Percentiles rank a stretch among this genome's conserved stretches.
Evolutionary conservation across 2,329 filamentous ascomycete genomes (phyloP).

Genomic region (Cladobotryum protrusum): DNA sequence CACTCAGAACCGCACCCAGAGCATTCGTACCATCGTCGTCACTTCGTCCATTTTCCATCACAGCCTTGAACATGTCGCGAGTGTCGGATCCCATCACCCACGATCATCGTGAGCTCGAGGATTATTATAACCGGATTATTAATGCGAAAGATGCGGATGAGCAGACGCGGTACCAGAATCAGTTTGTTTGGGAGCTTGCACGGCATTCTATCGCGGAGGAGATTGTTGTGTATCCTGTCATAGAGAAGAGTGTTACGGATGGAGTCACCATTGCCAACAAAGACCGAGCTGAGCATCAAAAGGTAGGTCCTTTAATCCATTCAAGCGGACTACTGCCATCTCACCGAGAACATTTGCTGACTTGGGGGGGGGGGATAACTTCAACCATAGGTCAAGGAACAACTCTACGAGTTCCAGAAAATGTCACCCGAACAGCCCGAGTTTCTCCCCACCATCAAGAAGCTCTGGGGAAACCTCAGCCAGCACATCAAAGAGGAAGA

Average conservation of each 20-base stretch:
- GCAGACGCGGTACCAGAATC: slow-evolving; percentile 36
- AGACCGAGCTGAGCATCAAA: slow-evolving; percentile 41
- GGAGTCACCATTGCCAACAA: slow-evolving; percentile 40
- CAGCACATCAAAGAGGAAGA: slow-evolving; percentile 6
- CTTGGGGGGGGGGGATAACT: not conserved
- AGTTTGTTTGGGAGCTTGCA: slow-evolving; percentile 42
- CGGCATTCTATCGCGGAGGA: slow-evolving; percentile 43
- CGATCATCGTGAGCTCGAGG: slow-evolving; percentile 23
- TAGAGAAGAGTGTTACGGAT: slow-evolving; percentile 39
- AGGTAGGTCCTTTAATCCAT: slow-evolving; percentile 21
- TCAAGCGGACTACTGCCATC: too few relatives aligned
- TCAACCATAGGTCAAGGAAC: not conserved
- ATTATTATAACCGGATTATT: slow-evolving; percentile 36
- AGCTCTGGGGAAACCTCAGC: not conserved
- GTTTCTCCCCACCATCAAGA: not conserved
- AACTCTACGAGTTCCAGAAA: slow-evolving; percentile 3
- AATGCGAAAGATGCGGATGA: slow-evolving; percentile 28
- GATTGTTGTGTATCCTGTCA: slow-evolving; percentile 46
- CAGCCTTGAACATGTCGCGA: not conserved
- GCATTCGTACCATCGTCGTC: too few relatives aligned
- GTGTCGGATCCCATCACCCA: slow-evolving; percentile 21
- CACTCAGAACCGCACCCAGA: too few relatives aligned
- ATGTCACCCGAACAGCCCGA: not conserved
- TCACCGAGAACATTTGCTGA: too few relatives aligned
- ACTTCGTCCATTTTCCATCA: not conserved